Evolutionary conservation across 169 alveolate genomes (phyloP).

Genomic region (Cryptosporidium parvum): DNA sequence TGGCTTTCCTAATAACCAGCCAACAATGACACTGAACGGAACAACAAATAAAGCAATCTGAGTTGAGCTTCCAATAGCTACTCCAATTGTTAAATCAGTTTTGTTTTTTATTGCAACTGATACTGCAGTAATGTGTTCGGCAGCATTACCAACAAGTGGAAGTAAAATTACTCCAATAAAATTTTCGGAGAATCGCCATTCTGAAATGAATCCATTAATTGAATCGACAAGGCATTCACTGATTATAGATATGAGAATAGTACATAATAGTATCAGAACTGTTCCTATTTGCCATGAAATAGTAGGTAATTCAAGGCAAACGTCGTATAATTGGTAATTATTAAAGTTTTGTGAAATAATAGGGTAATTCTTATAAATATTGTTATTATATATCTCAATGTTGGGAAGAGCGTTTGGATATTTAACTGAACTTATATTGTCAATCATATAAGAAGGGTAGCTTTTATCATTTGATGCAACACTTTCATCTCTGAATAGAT

Average conservation of each 20-base stretch:
- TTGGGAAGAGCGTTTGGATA: neutral
- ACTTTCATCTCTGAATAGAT: conserved; percentile 82
- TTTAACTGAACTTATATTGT: neutral
- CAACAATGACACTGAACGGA: conserved; percentile 89
- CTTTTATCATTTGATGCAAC: conserved; percentile 48
- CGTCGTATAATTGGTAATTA: conserved; percentile 36
- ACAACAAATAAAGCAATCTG: conserved; percentile 85
- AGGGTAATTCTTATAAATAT: conserved; percentile 2
- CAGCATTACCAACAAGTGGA: conserved; percentile 88
- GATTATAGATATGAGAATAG: conserved; percentile 76
- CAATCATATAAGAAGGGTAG: neutral
- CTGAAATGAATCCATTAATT: conserved; percentile 83
- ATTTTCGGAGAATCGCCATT: conserved; percentile 82
- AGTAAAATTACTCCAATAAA: conserved; percentile 90
- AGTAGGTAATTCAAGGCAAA: conserved; percentile 79
- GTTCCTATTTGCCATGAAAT: conserved; percentile 79
- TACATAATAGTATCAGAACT: conserved; percentile 73
- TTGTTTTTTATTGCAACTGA: conserved; percentile 88
- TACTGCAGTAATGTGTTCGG: conserved; percentile 88
- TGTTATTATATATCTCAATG: conserved; percentile 19
- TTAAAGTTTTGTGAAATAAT: conserved; percentile 6
- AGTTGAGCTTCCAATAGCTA: conserved; percentile 91
- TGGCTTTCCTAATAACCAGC: conserved; percentile 88
- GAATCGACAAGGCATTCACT: conserved; percentile 83
- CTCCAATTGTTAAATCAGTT: conserved; percentile 89